phyloP scores from a whole-genome alignment of 306 rosid species.

The Geum urbanum region DNA sequence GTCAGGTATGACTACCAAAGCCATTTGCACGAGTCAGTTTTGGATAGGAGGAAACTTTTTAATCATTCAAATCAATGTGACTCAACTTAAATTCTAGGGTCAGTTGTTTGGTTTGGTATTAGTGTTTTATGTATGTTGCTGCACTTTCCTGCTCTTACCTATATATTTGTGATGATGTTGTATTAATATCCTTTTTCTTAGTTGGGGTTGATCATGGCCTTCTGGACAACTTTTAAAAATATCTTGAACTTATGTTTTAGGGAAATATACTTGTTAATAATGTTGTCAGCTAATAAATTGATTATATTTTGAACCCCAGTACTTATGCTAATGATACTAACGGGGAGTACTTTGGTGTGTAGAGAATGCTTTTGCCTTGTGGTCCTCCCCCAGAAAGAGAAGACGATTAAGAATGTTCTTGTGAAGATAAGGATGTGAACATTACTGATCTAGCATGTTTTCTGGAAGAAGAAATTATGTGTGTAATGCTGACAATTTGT shows the following conservation, averaged over 20 bases:
- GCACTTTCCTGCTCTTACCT: neutral
- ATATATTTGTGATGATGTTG: neutral
- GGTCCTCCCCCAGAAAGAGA: slow-evolving; percentile 94
- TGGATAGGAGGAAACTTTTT: neutral
- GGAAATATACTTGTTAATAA: too few relatives aligned
- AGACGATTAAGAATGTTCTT: slow-evolving; percentile 49
- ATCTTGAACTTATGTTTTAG: neutral
- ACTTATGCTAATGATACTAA: neutral
- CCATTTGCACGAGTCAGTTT: neutral
- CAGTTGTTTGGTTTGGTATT: neutral
- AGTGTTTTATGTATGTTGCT: neutral
- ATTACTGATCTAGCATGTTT: neutral
- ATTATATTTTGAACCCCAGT: neutral
- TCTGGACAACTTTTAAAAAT: neutral
- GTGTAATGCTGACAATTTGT: neutral
- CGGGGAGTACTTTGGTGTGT: slow-evolving; percentile 2
- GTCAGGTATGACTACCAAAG: neutral
- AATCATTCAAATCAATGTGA: neutral
- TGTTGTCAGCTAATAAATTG: neutral
- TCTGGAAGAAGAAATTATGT: neutral
- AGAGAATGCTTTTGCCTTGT: slow-evolving; percentile 97
- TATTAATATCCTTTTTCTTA: neutral
- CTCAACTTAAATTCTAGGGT: neutral
- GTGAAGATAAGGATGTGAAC: neutral
- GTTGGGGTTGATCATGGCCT: neutral